Evolutionary conservation across 768 basidiomycete species (phyloP).

Genomic region (Trametes cinnabarina): DNA sequence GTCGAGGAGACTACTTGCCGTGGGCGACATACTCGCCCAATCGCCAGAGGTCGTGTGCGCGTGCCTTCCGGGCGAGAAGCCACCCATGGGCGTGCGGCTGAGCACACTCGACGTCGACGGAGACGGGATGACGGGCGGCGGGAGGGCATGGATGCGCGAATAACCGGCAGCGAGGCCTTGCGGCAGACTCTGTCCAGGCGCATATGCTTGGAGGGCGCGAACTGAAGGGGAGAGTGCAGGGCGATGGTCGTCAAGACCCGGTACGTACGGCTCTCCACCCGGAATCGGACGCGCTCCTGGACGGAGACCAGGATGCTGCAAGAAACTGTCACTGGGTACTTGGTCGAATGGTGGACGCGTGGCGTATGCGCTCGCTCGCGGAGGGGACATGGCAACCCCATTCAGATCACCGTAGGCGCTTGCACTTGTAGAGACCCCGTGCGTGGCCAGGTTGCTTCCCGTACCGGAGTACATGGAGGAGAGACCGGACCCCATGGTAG

Average conservation of each 20-base stretch:
- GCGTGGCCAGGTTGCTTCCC: constrained; percentile 11
- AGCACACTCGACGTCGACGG: constrained; percentile 35
- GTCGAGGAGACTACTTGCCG: constrained; percentile 18
- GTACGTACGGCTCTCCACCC: constrained; percentile 21
- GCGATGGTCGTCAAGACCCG: constrained; percentile 28
- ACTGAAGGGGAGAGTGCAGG: constrained; percentile 61
- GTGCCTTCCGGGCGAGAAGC: constrained; percentile 26
- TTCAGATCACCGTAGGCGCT: constrained; percentile 19
- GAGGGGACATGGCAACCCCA: constrained; percentile 28
- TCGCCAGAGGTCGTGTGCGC: constrained; percentile 25
- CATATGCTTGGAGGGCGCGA: constrained; percentile 81
- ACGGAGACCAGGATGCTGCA: constrained; percentile 39
- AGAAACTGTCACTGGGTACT: constrained; percentile 35
- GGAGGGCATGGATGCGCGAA: constrained; percentile 80
- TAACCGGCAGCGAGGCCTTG: constrained; percentile 91
- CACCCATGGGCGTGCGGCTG: constrained; percentile 24
- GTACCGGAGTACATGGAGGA: constrained; percentile 23
- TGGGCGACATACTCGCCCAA: constrained; percentile 33
- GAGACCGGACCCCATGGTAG: constrained; percentile 22
- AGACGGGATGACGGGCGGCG: constrained; percentile 37
- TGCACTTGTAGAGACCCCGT: constrained; percentile 5
- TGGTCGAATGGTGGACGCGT: constrained; percentile 25
- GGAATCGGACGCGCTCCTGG: constrained; percentile 32
- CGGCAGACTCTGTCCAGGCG: constrained; percentile 87
- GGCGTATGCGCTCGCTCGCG: constrained; percentile 23